These are phyloP conservation scores for Paraglomus occultum DNA, from an alignment of 192 early-diverging fungal genomes.

Conservation along the genomic window DNA sequence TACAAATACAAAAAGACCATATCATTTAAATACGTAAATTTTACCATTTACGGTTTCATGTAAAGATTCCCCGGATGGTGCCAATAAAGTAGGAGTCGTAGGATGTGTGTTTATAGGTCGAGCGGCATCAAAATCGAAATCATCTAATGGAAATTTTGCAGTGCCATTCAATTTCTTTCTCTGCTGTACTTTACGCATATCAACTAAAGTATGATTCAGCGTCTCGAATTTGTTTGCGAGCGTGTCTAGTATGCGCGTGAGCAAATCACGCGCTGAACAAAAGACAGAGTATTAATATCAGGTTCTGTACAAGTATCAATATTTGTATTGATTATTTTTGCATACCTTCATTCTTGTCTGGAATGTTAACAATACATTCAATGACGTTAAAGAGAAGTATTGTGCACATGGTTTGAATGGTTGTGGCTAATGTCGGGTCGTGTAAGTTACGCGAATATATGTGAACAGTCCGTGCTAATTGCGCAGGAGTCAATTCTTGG, in stretches of 20 bases:
- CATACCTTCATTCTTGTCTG: slow-evolving; percentile 52
- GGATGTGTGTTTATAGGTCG: slow-evolving; percentile 53
- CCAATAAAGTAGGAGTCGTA: background rate
- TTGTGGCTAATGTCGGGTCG: slow-evolving; percentile 84
- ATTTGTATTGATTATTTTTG: background rate
- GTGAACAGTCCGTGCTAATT: slow-evolving; percentile 82
- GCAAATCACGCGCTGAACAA: slow-evolving; percentile 59
- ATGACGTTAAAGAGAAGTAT: slow-evolving; percentile 91
- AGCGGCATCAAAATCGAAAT: slow-evolving; percentile 58
- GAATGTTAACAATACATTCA: slow-evolving; percentile 77
- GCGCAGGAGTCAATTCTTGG: slow-evolving; percentile 71
- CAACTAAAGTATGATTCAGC: slow-evolving; percentile 62
- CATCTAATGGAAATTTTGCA: slow-evolving; percentile 33
- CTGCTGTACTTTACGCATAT: slow-evolving; percentile 56
- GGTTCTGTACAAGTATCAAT: background rate
- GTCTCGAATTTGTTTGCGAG: slow-evolving; percentile 76
- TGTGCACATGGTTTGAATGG: slow-evolving; percentile 96
- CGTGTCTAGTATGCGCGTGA: slow-evolving; percentile 82
- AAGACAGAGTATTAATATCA: background rate
- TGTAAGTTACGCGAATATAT: slow-evolving; percentile 93
- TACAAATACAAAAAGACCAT: background rate
- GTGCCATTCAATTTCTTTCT: slow-evolving; percentile 43
- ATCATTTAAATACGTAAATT: background rate
- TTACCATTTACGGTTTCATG: slow-evolving; percentile 75
- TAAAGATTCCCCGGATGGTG: slow-evolving; percentile 39